Percentiles rank a stretch among this genome's conserved stretches.
Evolutionary conservation across 1,139 yeast species (phyloP).

Genomic region (Meyerozyma sp.): DNA sequence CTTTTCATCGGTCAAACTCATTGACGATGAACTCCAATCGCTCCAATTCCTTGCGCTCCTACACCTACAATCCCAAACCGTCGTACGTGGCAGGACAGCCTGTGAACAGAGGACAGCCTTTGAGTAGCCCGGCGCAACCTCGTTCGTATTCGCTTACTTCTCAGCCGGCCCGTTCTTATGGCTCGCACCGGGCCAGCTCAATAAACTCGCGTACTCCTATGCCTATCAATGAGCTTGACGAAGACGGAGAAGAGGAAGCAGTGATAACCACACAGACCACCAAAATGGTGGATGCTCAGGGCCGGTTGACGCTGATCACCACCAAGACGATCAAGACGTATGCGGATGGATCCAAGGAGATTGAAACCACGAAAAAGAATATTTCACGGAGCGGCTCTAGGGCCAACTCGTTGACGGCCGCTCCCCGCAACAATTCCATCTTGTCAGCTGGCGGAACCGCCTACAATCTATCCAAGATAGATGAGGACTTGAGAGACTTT

Average conservation of each 20-base stretch:
- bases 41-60: conserved; percentile 29
- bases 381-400: conserved; percentile 34
- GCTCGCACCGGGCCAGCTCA: neutral
- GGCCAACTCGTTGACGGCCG: conserved; percentile 13
- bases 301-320: conserved; percentile 39
- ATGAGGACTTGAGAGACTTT: conserved; percentile 41
- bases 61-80: conserved; percentile 37
- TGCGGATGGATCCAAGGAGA: conserved; percentile 43
- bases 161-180: neutral
- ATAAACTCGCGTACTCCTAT: neutral
- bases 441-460: conserved; percentile 10
- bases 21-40: conserved; percentile 12
- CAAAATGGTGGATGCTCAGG: conserved; percentile 37
- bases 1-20: conserved; percentile 11
- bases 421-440: conserved; percentile 15
- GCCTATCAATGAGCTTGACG: conserved; percentile 5
- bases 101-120: conserved; percentile 3
- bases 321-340: conserved; percentile 37
- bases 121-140: neutral
- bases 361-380: conserved; percentile 42
- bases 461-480: conserved; percentile 34
- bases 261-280: conserved; percentile 40
- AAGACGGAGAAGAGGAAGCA: conserved; percentile 19
- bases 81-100: conserved; percentile 33
- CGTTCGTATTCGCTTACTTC: neutral